Evolutionary conservation across 108 stramenopile genomes (phyloP), one percentile per base, ranked within the genome.

Genomic region (Skeletonema tropicum): DNA sequence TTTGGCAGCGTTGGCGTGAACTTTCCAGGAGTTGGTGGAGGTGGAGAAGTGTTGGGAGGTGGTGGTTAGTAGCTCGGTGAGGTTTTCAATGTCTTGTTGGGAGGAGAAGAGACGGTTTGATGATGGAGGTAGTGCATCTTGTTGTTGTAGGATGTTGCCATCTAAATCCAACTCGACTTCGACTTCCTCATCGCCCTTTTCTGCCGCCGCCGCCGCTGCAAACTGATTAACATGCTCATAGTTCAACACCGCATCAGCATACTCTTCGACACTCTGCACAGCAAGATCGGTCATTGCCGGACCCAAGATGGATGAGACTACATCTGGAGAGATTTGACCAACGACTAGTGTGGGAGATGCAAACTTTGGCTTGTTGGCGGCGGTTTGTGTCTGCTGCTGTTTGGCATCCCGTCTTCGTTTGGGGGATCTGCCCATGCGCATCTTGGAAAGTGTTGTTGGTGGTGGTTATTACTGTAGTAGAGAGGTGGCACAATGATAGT

Each of bases 1-100:
- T 63, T 93, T 90, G 41, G 91, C 90, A 12, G 93, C 91, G 66
- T 89, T 93, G 42, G 89, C 90, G 45, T 88, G 89, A 9, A 84
- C 62, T 48, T 86, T 91, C 88, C 88, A 96, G 46, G 66, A 15
- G 32, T 65, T 68, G 14, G 82, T 33, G 13, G 76, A 72, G 17
- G 84, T 61, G 21, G 86, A 79, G 76, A 92, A 94, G 66, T 92
- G 82, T 12, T 76, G 63, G 3, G 91, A 79, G 2, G 88, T 78
- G 9, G 88, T 88, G 23, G 45, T 33, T 15, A 94, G 71, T 57
- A 87, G 83, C 19, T 64, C 48, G 17, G 76, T 52, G 0, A 94
- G 71, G 60, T 93, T 86, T 17, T 92, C 85, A 23, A 92, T 63
- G 57, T 76, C 72, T 58, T 79, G 70, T 63, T 84, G 72, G 17